Evolutionary conservation across 148 eudicot genomes (phyloP), one percentile per base, ranked within the genome.

Genomic region (Spergularia bocconei): DNA sequence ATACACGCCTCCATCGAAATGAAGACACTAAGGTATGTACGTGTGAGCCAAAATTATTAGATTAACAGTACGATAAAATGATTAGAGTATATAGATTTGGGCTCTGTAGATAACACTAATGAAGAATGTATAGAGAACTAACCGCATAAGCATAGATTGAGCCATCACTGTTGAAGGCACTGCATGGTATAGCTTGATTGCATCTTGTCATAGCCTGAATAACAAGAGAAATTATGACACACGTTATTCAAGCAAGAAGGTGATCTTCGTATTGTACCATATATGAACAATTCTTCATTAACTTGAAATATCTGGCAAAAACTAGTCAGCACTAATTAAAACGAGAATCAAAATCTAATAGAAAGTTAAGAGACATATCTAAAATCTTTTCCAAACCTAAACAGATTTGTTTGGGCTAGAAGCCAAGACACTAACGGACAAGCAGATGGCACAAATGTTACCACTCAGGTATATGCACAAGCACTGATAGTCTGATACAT

Each of bases 141-240:
- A 94, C 97, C 89, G 98, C 69, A 50, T 94, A 92, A 25, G 98
- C 97, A 82, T 53, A 94, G 74, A 94, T 80, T 4, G 96, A 92
- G 60, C 98, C 98, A 77, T 94, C 98, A 73, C 80, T 85, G 85
- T 89, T 94, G 83, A 94, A 94, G 67, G 89, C 79, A 79, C 93
- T 79, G 75, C 89, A 88, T 19, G 97, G 89, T 72, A 92, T 89
- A 15, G 98, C 91, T 61, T 94, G 96, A 70, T 75, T 89, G 96
- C 97, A 87, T 81, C 96, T 90, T 74, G 87, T 36, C 91, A 94
- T 86, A 13, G 96, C 98, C 98, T 94, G 84, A 71, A 69, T 16
- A 13, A 11, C 48, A 19, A 67, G 47, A 14, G 16, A 76, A 70
- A 65, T 9, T 38, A 56, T 36, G 47, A 65, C 8, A 33, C 20